Conservation (phyloP, 805 yeast genomes). For the Suhomyces sp. region DNA sequence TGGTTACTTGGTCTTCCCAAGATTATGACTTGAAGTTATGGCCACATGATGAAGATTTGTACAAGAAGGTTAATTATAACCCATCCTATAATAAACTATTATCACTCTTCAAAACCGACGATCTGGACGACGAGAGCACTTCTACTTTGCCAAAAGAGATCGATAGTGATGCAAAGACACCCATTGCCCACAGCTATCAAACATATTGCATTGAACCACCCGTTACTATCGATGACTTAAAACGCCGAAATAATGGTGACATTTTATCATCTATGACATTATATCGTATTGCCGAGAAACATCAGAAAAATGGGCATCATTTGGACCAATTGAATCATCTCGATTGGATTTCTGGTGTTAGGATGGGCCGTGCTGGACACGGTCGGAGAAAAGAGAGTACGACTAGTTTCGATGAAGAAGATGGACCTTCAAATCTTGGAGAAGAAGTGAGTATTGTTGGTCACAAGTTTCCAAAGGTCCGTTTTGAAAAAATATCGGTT, state of each 20-base stretch:
- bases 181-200: slow-evolving; percentile 21
- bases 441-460: slow-evolving; percentile 91
- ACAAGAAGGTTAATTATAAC: slow-evolving; percentile 36
- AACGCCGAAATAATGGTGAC: slow-evolving; percentile 32
- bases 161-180: not conserved
- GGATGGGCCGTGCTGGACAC: slow-evolving; percentile 59
- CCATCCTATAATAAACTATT: slow-evolving; percentile 32
- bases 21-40: slow-evolving; percentile 84
- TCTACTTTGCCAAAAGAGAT: not conserved
- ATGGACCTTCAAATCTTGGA: slow-evolving; percentile 65
- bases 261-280: slow-evolving; percentile 37
- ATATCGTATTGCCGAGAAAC: slow-evolving; percentile 35
- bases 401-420: slow-evolving; percentile 27
- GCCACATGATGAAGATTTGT: slow-evolving; percentile 52
- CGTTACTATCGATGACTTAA: slow-evolving; percentile 30
- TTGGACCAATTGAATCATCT: slow-evolving; percentile 61
- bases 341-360: slow-evolving; percentile 91
- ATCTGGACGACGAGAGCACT: slow-evolving; percentile 12
- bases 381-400: slow-evolving; percentile 18
- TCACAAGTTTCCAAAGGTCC: slow-evolving; percentile 80
- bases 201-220: slow-evolving; percentile 41
- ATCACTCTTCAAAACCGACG: slow-evolving; percentile 14
- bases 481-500: slow-evolving; percentile 85
- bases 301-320: slow-evolving; percentile 30
- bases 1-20: slow-evolving; percentile 86